Conservation (phyloP, 495 filamentous ascomycete species). For the Lasiosphaeris hirsuta region DNA sequence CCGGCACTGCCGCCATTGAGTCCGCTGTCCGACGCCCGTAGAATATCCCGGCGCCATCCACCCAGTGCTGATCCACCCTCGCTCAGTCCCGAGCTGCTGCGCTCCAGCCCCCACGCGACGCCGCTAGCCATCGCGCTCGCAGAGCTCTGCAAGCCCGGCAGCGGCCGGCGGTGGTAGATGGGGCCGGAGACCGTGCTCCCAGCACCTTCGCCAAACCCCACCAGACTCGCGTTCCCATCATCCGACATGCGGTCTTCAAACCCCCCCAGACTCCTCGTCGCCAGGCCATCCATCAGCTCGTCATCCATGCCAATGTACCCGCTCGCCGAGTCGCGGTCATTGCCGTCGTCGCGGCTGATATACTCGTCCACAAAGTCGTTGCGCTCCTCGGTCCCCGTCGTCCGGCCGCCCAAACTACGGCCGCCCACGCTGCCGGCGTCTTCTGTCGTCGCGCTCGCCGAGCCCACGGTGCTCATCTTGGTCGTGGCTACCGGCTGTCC, state of each 20-base stretch:
- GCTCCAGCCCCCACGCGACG: constrained; percentile 33
- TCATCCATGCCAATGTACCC: constrained; percentile 41
- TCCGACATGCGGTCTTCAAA: constrained; percentile 75
- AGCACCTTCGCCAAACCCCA: constrained; percentile 85
- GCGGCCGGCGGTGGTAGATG: constrained; percentile 53
- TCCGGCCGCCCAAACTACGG: constrained; percentile 47
- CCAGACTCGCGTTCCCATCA: constrained; percentile 64
- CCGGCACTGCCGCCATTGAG: constrained; percentile 17
- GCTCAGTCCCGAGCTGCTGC: constrained; percentile 43
- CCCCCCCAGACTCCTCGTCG: constrained; percentile 53
- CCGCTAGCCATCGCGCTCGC: constrained; percentile 20
- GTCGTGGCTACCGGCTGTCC: constrained; percentile 53
- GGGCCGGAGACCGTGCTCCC: constrained; percentile 73
- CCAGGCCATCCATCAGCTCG: constrained; percentile 17
- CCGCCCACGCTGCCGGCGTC: constrained; percentile 58
- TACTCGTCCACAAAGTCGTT: constrained; percentile 37
- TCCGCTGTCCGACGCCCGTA: constrained; percentile 5
- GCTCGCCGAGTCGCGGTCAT: constrained; percentile 28
- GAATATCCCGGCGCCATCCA: neutral
- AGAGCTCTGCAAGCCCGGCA: constrained; percentile 22
- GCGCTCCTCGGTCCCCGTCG: constrained; percentile 28
- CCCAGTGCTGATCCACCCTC: constrained; percentile 25
- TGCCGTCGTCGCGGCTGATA: constrained; percentile 30
- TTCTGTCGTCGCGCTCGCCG: constrained; percentile 67
- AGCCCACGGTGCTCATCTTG: constrained; percentile 82